Evolutionary conservation across 208 protist species (phyloP).

Genomic region (Tritrichomonas foetus): DNA sequence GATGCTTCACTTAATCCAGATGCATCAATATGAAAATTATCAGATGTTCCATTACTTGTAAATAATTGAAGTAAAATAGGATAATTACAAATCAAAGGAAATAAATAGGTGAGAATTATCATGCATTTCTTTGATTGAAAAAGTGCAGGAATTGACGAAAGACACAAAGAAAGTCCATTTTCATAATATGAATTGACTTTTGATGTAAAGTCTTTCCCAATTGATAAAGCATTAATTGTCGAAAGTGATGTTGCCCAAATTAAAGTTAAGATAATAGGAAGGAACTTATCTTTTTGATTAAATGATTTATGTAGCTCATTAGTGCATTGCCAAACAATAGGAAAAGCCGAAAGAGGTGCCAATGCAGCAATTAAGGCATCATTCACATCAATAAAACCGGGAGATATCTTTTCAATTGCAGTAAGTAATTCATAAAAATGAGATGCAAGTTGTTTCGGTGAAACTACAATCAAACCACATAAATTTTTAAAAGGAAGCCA

Average conservation of each 20-base stretch:
- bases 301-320: neutral
- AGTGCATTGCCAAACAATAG: neutral
- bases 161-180: neutral
- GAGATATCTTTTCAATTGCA: neutral
- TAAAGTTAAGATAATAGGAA: neutral
- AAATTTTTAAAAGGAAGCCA: neutral
- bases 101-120: neutral
- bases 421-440: neutral
- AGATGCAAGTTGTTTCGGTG: neutral
- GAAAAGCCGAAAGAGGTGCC: neutral
- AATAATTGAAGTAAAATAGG: neutral
- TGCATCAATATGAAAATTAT: neutral
- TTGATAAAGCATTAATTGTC: neutral
- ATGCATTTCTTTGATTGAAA: neutral
- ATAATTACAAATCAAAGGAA: slow-evolving; percentile 20
- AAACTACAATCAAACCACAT: neutral
- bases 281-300: neutral
- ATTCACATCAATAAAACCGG: neutral
- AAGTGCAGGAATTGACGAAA: neutral
- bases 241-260: neutral
- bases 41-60: neutral
- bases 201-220: neutral
- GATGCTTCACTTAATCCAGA: neutral
- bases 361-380: neutral
- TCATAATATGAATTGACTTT: neutral